A percentile compares a stretch with the other conserved stretches of the same genome.
Conservation (phyloP, 352 stramenopile genomes). For the Plasmopara viticola region DNA sequence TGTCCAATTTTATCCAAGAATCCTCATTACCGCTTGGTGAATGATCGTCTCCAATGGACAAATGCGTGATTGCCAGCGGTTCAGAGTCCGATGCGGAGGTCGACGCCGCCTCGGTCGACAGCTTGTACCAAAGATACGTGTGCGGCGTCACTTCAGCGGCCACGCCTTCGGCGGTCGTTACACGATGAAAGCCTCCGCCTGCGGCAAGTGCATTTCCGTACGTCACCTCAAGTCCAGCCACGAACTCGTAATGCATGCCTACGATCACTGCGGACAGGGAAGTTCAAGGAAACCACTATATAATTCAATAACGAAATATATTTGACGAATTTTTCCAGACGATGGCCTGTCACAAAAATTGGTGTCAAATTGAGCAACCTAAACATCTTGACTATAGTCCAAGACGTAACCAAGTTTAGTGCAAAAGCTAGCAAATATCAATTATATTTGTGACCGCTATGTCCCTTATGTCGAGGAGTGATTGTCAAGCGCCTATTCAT, state of each 20-base stretch:
- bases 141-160: constrained; percentile 73
- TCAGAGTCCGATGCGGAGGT: constrained; percentile 2
- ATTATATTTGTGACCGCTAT: too few species aligned
- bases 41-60: constrained; percentile 37
- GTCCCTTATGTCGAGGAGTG: too few species aligned
- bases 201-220: constrained; percentile 81
- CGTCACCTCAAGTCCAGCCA: constrained; percentile 72
- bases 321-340: too few species aligned
- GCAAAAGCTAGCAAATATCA: too few species aligned
- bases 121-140: constrained; percentile 86
- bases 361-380: too few species aligned
- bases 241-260: constrained; percentile 67
- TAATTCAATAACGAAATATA: too few species aligned
- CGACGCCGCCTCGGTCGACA: constrained; percentile 11
- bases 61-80: constrained; percentile 40
- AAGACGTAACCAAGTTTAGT: too few species aligned
- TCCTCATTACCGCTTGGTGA: constrained; percentile 8
- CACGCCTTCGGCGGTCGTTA: constrained; percentile 63
- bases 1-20: constrained; percentile 63
- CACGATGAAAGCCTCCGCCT: constrained; percentile 74
- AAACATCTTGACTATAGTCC: too few species aligned
- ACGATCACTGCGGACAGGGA: neutral
- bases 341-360: too few species aligned
- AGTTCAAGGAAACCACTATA: too few species aligned
- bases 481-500: too few species aligned